Base-by-base conservation (phyloP, 768 basidiomycete species). In the Trametes punicea region DNA sequence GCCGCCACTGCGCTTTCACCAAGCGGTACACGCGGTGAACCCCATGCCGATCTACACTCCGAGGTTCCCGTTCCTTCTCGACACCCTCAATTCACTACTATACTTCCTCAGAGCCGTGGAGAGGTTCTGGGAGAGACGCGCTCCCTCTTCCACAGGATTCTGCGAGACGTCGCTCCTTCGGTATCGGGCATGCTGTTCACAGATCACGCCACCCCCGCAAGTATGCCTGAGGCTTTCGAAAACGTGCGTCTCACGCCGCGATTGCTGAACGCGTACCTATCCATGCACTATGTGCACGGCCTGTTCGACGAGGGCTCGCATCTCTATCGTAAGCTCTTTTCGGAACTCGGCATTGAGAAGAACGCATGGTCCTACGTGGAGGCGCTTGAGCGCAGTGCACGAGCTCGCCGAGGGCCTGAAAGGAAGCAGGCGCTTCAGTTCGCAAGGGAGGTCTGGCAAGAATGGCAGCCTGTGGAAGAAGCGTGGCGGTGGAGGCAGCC, bases 261-360 rank as follows among this genome's bases (percentile, higher is more conserved):
- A 1, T 78, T 97, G 6, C 63, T 94, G 60, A 90, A 88, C 62
- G 81, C 93, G 2, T 98, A 91, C 66, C 73, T 97, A 46, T 82
- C 88, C 11, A 87, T 94, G 0, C 80, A 85, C 66, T 88, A 88
- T 63, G 67, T 70, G 2, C 86, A 88, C 60, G 70, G 77, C 4
- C 65, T 71, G 0, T 71, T 94, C 38, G 76, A 80, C 25, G 65
- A 65, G 2, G 73, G 81, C 2, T 71, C 72, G 26, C 74, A 76
- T 7, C 67, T 67, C 7, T 93, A 87, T 68, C 68, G 75, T 57
- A 69, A 66, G 4, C 56, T 86, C 2, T 89, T 80, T 57, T 67
- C 72, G 18, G 67, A 77, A 9, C 59, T 73, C 1, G 71, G 64
- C 0, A 67, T 87, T 1, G 52, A 55, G 41, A 74, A 76, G 40